Conservation (phyloP, 73 alveolate genomes). For the Uronychia setigera region DNA sequence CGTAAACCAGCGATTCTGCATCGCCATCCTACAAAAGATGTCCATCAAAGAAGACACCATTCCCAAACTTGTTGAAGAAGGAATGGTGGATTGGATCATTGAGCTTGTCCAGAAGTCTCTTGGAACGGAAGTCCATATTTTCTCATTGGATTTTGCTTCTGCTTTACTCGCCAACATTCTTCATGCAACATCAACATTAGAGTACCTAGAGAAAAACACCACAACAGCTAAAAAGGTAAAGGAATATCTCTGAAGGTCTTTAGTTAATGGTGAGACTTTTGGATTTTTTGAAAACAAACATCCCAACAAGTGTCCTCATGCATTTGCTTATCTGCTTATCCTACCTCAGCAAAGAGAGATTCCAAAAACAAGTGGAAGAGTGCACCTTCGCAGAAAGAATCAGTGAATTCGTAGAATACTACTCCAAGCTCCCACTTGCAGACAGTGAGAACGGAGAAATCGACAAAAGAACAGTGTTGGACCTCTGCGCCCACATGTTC, state of each 20-base stretch:
- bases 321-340: slow-evolving; percentile 87
- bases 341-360: slow-evolving; percentile 84
- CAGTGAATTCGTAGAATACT: slow-evolving; percentile 88
- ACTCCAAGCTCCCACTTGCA: slow-evolving; percentile 29
- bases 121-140: slow-evolving; percentile 77
- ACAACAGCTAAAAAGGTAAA: slow-evolving; percentile 44
- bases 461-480: slow-evolving; percentile 91
- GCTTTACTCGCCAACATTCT: slow-evolving; percentile 93
- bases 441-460: slow-evolving; percentile 90
- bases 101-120: slow-evolving; percentile 61
- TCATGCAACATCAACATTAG: slow-evolving; percentile 85
- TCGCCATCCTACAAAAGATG: slow-evolving; percentile 94
- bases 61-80: slow-evolving; percentile 78
- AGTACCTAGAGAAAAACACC: slow-evolving; percentile 75
- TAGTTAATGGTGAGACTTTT: slow-evolving; percentile 40
- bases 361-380: slow-evolving; percentile 80
- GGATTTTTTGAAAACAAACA: slow-evolving; percentile 57
- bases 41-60: slow-evolving; percentile 93
- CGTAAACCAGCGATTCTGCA: slow-evolving; percentile 90
- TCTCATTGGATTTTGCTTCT: slow-evolving; percentile 90
- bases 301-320: slow-evolving; percentile 89
- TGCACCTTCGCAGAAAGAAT: slow-evolving; percentile 87
- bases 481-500: slow-evolving; percentile 89
- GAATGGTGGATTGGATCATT: slow-evolving; percentile 83
- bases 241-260: background rate